A percentile compares a stretch with the other conserved stretches of the same genome.
Conservation (phyloP, 192 early-diverging fungal species). For the Coemansia sp. region DNA sequence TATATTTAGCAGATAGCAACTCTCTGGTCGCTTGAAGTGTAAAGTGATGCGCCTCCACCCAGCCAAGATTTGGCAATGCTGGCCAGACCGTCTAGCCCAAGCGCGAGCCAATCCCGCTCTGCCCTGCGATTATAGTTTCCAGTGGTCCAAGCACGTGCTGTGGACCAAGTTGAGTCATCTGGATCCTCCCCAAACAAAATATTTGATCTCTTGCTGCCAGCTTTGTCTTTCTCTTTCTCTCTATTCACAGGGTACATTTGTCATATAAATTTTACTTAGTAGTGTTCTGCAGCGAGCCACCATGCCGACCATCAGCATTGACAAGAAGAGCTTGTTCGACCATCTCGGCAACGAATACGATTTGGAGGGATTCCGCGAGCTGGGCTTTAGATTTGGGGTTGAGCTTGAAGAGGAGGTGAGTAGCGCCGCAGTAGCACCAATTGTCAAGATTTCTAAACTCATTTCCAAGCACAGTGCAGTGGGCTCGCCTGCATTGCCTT, state of each 20-base stretch:
- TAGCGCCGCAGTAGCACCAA: constrained; percentile 28
- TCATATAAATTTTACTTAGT: background rate
- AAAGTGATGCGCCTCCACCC: too few relatives aligned
- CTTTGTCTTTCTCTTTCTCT: background rate
- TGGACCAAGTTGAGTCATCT: too few relatives aligned
- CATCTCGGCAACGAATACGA: constrained; percentile 73
- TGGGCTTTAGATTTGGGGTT: constrained; percentile 98
- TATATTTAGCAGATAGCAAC: too few relatives aligned
- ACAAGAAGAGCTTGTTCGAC: constrained; percentile 81
- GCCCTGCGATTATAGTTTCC: too few relatives aligned
- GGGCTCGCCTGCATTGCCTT: background rate
- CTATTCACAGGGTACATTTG: background rate
- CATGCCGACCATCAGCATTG: constrained; percentile 96
- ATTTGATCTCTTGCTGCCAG: background rate
- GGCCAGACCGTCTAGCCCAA: too few relatives aligned
- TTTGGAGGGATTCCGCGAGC: constrained; percentile 86
- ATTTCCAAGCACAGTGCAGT: background rate
- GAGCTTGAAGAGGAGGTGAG: constrained; percentile 95
- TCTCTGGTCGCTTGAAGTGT: too few relatives aligned
- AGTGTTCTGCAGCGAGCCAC: constrained; percentile 1
- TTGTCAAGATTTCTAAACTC: background rate
- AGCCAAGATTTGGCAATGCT: too few relatives aligned
- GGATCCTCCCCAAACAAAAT: too few relatives aligned
- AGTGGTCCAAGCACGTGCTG: too few relatives aligned
- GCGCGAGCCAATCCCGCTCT: too few relatives aligned